Base-by-base conservation (phyloP, 2,329 filamentous ascomycete species). In the Pseudopithomyces maydicus region DNA sequence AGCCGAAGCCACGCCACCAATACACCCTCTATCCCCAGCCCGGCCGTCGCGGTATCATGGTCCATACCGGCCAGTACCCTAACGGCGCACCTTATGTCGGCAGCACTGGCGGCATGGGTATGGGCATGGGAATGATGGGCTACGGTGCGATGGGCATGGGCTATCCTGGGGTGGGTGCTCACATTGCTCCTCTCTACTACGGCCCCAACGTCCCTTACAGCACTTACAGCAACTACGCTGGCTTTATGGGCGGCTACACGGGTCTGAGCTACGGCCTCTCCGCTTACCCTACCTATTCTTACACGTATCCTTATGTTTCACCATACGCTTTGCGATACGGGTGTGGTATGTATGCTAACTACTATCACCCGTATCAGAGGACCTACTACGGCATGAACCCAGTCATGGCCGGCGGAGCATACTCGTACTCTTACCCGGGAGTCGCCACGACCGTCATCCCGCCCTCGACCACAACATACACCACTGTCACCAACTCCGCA, bases 261-360 rank as follows among this genome's bases (percentile, higher is more conserved):
- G 39, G 45, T 44, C 49, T 29, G 29, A 55, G 52, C 54, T 56
- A 57, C 45, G 55, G 45, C 33, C 33, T 43, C 17, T n/a, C 45
- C 26, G 26, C 46, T 26, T 54, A 54, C 52, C 45, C 45, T 35
- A 52, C 46, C 7, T 49, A 44, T 17, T 50, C 51, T 20, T 57
- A 55, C 55, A 56, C 54, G 47, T 63, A 55, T 42, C 41, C 54
- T 35, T 47, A 57, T 57, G 44, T 52, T 45, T 53, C 61, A 58
- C 54, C 46, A 32, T 66, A 64, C 36, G 55, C 56, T 36, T 62
- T 64, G 35, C 60, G 64, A 46, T 59, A 62, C 60, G 69, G 70
- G 54, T 68, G 67, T 62, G 69, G 67, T n/a, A 58, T 64, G 56
- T 74, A 71, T 68, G 71, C 71, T 74, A 73, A 74, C 69, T 73